phyloP scores from a whole-genome alignment of 2,329 filamentous ascomycete genomes.

The Pleomassaria siparia region DNA sequence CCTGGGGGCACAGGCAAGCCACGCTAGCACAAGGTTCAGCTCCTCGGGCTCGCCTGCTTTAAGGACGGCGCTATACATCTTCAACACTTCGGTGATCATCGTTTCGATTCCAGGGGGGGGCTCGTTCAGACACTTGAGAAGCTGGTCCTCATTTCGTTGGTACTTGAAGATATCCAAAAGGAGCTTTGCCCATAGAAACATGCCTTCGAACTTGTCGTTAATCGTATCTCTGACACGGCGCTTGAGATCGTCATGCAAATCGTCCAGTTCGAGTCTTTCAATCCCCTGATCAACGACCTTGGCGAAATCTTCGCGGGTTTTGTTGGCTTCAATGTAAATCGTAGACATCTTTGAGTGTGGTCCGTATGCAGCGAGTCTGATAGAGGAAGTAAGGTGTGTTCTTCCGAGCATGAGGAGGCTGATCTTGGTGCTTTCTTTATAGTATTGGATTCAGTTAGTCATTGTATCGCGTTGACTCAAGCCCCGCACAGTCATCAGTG shows the following conservation, averaged over 20 bases:
- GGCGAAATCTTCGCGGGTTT: not conserved
- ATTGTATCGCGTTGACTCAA: not conserved
- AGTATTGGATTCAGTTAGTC: not conserved
- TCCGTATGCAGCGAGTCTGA: constrained; percentile 1
- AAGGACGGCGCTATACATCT: not conserved
- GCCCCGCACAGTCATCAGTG: not conserved
- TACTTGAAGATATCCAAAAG: not conserved
- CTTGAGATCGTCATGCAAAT: not conserved
- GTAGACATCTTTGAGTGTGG: not conserved
- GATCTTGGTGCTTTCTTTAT: not conserved
- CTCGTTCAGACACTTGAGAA: not conserved
- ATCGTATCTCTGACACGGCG: not conserved
- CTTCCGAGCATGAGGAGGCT: constrained; percentile 1
- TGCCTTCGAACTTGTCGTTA: constrained; percentile 3
- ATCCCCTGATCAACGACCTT: not conserved
- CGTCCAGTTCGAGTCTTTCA: not conserved
- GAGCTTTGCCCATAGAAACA: constrained; percentile 5
- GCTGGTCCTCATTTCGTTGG: not conserved
- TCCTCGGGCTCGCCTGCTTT: not conserved
- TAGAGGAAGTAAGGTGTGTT: not conserved
- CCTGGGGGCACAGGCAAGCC: constrained; percentile 3
- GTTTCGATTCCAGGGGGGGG: not conserved
- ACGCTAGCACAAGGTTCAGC: constrained; percentile 3
- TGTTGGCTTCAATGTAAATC: not conserved
- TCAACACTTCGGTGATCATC: constrained; percentile 1